These are phyloP conservation scores for Escovopsis sp. DNA, from an alignment of 2,329 filamentous ascomycete genomes.

Conservation along the genomic window DNA sequence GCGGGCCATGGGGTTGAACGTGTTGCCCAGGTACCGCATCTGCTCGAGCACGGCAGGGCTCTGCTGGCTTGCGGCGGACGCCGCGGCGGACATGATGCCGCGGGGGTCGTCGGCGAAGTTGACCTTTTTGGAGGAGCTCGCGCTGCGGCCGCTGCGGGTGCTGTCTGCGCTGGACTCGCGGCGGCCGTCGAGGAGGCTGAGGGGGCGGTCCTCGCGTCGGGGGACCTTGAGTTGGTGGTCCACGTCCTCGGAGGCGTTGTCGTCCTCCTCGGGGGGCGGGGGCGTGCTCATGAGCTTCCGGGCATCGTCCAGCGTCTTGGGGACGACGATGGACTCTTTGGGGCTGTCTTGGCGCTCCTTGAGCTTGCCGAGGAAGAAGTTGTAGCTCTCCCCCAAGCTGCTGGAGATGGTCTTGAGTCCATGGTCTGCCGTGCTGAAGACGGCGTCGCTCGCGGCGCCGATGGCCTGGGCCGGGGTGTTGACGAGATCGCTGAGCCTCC, in stretches of 20 bases:
- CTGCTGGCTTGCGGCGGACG: slow-evolving; percentile 9
- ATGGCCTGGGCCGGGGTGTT: slow-evolving; percentile 72
- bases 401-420: slow-evolving; percentile 82
- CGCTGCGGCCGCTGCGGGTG: slow-evolving; percentile 47
- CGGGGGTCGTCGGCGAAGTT: slow-evolving; percentile 31
- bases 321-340: slow-evolving; percentile 43
- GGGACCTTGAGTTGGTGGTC: slow-evolving; percentile 16
- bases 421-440: slow-evolving; percentile 81
- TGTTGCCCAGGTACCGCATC: slow-evolving; percentile 65
- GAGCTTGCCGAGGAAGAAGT: slow-evolving; percentile 78
- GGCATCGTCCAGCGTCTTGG: slow-evolving; percentile 86
- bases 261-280: slow-evolving; percentile 47
- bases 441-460: slow-evolving; percentile 68
- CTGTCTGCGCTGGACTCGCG: slow-evolving; percentile 72
- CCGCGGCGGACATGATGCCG: slow-evolving; percentile 1
- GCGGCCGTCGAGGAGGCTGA: slow-evolving; percentile 57
- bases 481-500: slow-evolving; percentile 72
- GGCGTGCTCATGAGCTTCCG: slow-evolving; percentile 72
- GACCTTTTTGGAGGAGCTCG: slow-evolving; percentile 40
- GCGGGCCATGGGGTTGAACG: slow-evolving; percentile 69
- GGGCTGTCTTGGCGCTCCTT: slow-evolving; percentile 48
- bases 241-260: slow-evolving; percentile 28
- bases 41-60: slow-evolving; percentile 58
- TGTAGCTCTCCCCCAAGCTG: slow-evolving; percentile 83
- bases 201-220: slow-evolving; percentile 46